Percentiles rank a stretch among this genome's conserved stretches.
Evolutionary conservation across 257 asterid genomes (phyloP).

Genomic region (Avicennia marina): DNA sequence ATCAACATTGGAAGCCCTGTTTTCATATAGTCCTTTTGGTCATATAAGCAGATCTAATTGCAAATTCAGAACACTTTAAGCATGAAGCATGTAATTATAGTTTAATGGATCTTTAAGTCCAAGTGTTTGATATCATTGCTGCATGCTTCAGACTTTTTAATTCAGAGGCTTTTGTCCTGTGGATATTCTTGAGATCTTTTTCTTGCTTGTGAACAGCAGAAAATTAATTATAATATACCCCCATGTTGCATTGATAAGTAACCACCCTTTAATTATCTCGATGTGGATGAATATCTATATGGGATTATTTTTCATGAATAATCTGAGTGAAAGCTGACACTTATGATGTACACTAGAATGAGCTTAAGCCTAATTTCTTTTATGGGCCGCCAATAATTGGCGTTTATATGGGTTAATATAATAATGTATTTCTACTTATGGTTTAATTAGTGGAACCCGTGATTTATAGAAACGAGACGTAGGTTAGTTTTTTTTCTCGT

Average conservation of each 20-base stretch:
- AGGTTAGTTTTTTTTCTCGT: neutral
- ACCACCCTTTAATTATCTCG: conserved; percentile 3
- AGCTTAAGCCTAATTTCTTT: conserved; percentile 18
- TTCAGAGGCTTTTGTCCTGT: neutral
- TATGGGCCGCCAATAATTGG: conserved; percentile 57
- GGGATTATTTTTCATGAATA: conserved; percentile 10
- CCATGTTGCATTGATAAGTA: neutral
- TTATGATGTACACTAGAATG: neutral
- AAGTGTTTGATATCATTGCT: conserved; percentile 27
- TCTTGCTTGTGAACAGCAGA: neutral
- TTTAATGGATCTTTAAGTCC: neutral
- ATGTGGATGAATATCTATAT: conserved; percentile 12
- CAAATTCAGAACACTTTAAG: neutral
- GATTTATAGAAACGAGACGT: conserved; percentile 32
- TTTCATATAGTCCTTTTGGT: too few relatives aligned
- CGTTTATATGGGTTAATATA: conserved; percentile 33
- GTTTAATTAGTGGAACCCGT: conserved; percentile 34
- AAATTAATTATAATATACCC: neutral
- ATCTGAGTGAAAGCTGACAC: neutral
- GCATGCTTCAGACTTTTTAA: conserved; percentile 7
- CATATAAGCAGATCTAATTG: neutral
- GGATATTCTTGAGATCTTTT: neutral
- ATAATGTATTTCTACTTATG: conserved; percentile 20
- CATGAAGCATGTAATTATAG: neutral
- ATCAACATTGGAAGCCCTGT: too few relatives aligned